Conservation (phyloP, 176 grass and related monocot species). For the Musa schizocarpa region DNA sequence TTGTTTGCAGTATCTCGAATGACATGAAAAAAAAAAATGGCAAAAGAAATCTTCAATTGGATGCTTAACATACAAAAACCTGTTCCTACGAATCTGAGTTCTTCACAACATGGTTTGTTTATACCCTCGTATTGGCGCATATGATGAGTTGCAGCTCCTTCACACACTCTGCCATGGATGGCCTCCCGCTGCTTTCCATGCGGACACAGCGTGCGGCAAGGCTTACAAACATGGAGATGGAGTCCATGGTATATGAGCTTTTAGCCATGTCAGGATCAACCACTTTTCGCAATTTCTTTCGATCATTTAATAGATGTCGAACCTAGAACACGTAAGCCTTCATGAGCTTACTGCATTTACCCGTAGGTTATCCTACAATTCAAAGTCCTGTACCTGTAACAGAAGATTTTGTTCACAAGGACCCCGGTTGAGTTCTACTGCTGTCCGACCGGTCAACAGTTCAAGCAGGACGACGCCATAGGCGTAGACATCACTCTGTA, state of each 20-base stretch:
- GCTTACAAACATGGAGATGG: slow-evolving; percentile 52
- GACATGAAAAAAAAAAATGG: not conserved
- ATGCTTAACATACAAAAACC: not conserved
- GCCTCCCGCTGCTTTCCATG: slow-evolving; percentile 64
- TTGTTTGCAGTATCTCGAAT: not conserved
- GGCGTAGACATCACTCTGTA: slow-evolving; percentile 95
- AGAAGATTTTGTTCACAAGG: slow-evolving; percentile 77
- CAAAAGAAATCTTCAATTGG: not conserved
- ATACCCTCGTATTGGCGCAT: slow-evolving; percentile 84
- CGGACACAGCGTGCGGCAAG: slow-evolving; percentile 81
- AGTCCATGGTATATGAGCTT: slow-evolving; percentile 63
- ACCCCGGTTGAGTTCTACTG: slow-evolving; percentile 79
- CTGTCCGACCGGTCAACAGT: slow-evolving; percentile 87
- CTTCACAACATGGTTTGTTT: not conserved
- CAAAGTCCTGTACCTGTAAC: slow-evolving; percentile 30
- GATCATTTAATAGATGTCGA: slow-evolving; percentile 51
- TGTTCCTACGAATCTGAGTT: not conserved
- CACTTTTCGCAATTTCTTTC: slow-evolving; percentile 68
- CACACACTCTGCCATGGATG: slow-evolving; percentile 74
- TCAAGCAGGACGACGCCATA: slow-evolving; percentile 97
- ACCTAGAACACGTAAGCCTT: slow-evolving; percentile 23
- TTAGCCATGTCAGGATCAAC: slow-evolving; percentile 76
- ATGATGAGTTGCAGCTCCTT: slow-evolving; percentile 80
- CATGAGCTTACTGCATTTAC: not conserved
- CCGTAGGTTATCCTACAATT: not conserved